Percentiles rank a stretch among this genome's conserved stretches.
These are phyloP conservation scores for Lentinula raphanica DNA, from an alignment of 768 basidiomycete species.

Conservation along the genomic window DNA sequence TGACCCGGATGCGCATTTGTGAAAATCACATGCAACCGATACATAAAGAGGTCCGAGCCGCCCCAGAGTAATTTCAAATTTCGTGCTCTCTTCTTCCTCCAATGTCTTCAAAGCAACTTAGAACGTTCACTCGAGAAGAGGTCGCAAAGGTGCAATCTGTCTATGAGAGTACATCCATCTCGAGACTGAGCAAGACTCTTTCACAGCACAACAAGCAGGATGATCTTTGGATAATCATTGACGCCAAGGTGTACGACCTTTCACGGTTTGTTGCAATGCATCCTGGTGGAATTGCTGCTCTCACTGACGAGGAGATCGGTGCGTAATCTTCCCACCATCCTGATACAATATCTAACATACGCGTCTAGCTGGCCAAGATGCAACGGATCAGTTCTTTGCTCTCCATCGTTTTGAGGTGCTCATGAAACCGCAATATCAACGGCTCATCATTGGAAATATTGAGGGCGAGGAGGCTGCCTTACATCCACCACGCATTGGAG, in stretches of 20 bases:
- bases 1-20: not conserved
- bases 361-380: conserved; percentile 62
- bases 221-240: conserved; percentile 85
- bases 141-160: conserved; percentile 42
- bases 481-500: conserved; percentile 40
- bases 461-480: conserved; percentile 53
- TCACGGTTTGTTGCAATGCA: conserved; percentile 75
- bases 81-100: not conserved
- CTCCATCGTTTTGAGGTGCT: conserved; percentile 73
- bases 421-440: conserved; percentile 56
- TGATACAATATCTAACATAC: not conserved
- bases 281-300: conserved; percentile 73
- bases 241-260: conserved; percentile 79
- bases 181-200: not conserved
- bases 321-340: conserved; percentile 18
- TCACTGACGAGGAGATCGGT: conserved; percentile 72
- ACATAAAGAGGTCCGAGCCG: not conserved
- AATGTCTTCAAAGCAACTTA: conserved; percentile 29
- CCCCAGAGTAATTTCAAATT: conserved; percentile 7
- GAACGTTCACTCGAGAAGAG: conserved; percentile 44
- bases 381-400: conserved; percentile 73
- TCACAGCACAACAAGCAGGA: conserved; percentile 70
- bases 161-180: not conserved
- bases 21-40: not conserved
- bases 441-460: conserved; percentile 60